Evolutionary conservation across 2,329 filamentous ascomycete species (phyloP), one percentile per base, ranked within the genome.

Genomic region (Camillea tinctor): DNA sequence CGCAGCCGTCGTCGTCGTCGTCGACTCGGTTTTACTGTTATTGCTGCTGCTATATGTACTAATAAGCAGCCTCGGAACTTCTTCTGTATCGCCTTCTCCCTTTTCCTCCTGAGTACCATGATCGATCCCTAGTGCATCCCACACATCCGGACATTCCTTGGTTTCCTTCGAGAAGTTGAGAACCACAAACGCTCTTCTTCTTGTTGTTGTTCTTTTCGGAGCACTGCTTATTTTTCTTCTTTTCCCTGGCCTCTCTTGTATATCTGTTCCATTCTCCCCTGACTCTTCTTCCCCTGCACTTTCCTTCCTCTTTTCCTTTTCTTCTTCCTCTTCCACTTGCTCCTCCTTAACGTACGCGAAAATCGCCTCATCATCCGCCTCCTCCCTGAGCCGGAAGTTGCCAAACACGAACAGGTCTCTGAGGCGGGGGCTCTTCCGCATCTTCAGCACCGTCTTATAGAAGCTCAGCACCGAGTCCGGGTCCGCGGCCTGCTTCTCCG

Each of bases 321-420:
- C 26, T 30, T 30, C 26, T 30, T 30, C 26, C 26, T 30, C 26
- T 11, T 30, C 26, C 26, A 2, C 26, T 7, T 48, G 3, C 71
- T 73, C 55, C 75, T 70, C 36, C 53, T 79, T 84, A 1, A 82
- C 72, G 53, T 89, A 86, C 0, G 82, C 79, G 66, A 90, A 89
- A 0, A 85, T 73, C 23, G 81, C 73, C 30, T 85, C 81, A 3
- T 85, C 77, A 0, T 77, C 72, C 0, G 84, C 81, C 3, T 78
- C 74, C 26, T 30, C 26, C 3, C 26, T 7, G 0, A 82, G 19
- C 1, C 80, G 78, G 62, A 90, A 91, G 0, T 79, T 74, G 0
- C 88, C 88, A 61, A 87, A 82, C 0, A 89, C 81, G 56, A 91
- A 87, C 0, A 88, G 64, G 50, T 88, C 82, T 11, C 26, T 30